phyloP scores from a whole-genome alignment of 352 stramenopile genomes.

The Phytophthora meadii region DNA sequence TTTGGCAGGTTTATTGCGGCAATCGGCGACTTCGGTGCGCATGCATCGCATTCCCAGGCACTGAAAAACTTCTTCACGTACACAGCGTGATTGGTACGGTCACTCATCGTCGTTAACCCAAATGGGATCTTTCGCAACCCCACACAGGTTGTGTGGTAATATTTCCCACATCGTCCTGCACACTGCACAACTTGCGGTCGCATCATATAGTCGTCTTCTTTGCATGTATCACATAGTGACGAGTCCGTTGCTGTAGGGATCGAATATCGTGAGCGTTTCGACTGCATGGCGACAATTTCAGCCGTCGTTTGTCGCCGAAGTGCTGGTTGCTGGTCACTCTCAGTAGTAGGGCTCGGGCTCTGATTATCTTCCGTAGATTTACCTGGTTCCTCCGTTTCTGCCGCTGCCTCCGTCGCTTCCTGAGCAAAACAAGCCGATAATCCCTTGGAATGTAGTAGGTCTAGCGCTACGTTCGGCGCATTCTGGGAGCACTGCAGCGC shows the following conservation, averaged over 20 bases:
- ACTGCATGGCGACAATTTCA: constrained; percentile 81
- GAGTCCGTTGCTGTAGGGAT: constrained; percentile 39
- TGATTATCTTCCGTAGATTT: constrained; percentile 21
- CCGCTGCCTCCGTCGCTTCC: constrained; percentile 30
- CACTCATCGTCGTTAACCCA: constrained; percentile 81
- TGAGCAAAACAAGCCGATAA: constrained; percentile 59
- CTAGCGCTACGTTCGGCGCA: constrained; percentile 73
- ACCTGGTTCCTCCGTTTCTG: constrained; percentile 27
- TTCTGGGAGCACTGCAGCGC: constrained; percentile 84
- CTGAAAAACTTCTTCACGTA: constrained; percentile 90
- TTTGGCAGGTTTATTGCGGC: neutral
- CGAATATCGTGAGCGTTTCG: constrained; percentile 60
- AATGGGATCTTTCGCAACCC: constrained; percentile 84
- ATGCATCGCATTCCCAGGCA: constrained; percentile 74
- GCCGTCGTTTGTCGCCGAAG: constrained; percentile 65
- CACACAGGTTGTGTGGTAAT: constrained; percentile 82
- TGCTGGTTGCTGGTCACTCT: constrained; percentile 20
- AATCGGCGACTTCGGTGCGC: constrained; percentile 31
- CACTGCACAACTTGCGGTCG: constrained; percentile 76
- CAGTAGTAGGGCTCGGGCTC: constrained; percentile 11
- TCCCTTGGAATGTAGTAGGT: constrained; percentile 73
- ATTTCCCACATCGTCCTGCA: constrained; percentile 49
- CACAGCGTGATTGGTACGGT: constrained; percentile 78
- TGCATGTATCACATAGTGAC: constrained; percentile 61
- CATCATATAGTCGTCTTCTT: constrained; percentile 88